phyloP scores from a whole-genome alignment of 1,284 basidiomycete genomes.

The Chondrostereum purpureum region DNA sequence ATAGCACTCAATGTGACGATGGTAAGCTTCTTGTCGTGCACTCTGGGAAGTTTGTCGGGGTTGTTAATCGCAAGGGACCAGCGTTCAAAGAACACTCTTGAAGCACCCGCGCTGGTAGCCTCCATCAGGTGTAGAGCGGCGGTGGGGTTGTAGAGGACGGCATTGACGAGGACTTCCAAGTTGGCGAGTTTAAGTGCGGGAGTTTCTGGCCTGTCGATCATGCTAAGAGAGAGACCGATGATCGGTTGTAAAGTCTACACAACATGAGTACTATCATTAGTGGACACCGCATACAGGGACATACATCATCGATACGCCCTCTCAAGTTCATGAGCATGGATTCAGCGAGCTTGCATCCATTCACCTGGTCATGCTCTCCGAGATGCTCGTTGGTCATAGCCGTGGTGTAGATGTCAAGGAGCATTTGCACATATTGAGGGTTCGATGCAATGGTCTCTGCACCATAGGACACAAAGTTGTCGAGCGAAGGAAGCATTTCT shows the following conservation, averaged over 20 bases:
- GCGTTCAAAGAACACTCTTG: conserved; percentile 69
- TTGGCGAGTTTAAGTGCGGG: conserved; percentile 68
- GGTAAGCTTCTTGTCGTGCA: conserved; percentile 87
- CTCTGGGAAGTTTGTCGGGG: conserved; percentile 61
- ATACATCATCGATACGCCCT: conserved; percentile 72
- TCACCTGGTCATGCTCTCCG: conserved; percentile 78
- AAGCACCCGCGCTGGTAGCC: conserved; percentile 44
- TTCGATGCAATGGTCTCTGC: conserved; percentile 68
- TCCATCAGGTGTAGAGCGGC: conserved; percentile 77
- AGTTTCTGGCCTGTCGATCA: conserved; percentile 56
- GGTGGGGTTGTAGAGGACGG: conserved; percentile 80
- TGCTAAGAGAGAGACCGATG: conserved; percentile 52
- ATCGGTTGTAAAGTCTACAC: conserved; percentile 42
- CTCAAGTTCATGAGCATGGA: conserved; percentile 75
- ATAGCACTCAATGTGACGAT: conserved; percentile 71
- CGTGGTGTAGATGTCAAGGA: conserved; percentile 80
- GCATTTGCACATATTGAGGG: conserved; percentile 74
- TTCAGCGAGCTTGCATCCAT: conserved; percentile 84
- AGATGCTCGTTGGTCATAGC: conserved; percentile 68
- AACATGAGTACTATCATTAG: not conserved
- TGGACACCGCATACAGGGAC: conserved; percentile 16
- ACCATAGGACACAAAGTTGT: conserved; percentile 88
- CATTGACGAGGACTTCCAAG: conserved; percentile 78
- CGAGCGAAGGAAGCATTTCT: conserved; percentile 88
- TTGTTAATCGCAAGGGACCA: conserved; percentile 72